Conservation (phyloP, 176 grass and related monocot genomes). For the Phyllostachys edulis region DNA sequence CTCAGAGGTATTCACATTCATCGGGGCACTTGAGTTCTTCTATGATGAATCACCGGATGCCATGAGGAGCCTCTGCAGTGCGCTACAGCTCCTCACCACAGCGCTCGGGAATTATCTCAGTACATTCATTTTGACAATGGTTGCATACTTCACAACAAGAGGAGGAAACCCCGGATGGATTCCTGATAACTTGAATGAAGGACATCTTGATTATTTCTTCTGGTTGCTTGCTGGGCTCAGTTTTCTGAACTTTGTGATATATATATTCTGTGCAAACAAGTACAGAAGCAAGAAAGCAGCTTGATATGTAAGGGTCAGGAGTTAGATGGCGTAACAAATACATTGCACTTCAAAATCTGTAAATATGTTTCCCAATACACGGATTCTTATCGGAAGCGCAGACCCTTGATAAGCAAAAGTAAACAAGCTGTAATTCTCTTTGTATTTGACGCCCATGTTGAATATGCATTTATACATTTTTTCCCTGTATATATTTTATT, state of each 20-base stretch:
- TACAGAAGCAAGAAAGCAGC: conserved; percentile 81
- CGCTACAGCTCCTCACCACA: conserved; percentile 61
- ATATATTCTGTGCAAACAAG: conserved; percentile 51
- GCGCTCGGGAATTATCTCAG: conserved; percentile 72
- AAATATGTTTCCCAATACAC: neutral
- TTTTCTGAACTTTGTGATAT: conserved; percentile 60
- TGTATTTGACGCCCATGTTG: neutral
- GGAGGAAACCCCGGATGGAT: conserved; percentile 78
- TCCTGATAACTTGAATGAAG: conserved; percentile 82
- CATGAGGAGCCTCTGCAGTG: conserved; percentile 84
- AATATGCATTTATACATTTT: neutral
- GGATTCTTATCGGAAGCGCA: neutral
- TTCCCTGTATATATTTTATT: neutral
- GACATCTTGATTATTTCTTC: conserved; percentile 83
- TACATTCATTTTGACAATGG: conserved; percentile 69
- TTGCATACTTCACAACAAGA: conserved; percentile 58
- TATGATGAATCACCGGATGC: conserved; percentile 82
- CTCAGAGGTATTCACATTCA: conserved; percentile 80
- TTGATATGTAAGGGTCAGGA: conserved; percentile 21
- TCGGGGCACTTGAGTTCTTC: conserved; percentile 76
- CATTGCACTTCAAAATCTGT: neutral
- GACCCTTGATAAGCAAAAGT: neutral
- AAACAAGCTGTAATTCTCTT: neutral
- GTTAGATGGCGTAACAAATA: neutral
- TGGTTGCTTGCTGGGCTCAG: conserved; percentile 77